Conservation (phyloP, 441 rosid species). For the Sinapis alba region DNA sequence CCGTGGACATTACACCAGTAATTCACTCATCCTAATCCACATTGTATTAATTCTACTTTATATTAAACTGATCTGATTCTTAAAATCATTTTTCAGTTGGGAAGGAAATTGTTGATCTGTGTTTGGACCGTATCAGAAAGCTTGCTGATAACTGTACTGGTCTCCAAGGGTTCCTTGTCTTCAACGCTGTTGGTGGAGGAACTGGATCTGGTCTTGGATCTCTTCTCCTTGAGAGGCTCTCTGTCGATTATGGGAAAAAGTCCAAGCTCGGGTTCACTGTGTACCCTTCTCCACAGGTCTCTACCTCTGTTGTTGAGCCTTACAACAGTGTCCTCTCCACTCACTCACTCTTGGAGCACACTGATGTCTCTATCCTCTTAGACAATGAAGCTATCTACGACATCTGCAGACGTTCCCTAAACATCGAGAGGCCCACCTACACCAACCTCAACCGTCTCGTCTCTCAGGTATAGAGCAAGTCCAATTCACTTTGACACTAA, state of each 20-base stretch:
- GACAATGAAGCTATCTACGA: slow-evolving; percentile 85
- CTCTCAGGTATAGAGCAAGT: slow-evolving; percentile 37
- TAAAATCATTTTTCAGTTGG: slow-evolving; percentile 30
- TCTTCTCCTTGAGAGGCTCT: slow-evolving; percentile 46
- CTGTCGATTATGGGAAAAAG: slow-evolving; percentile 49
- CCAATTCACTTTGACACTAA: background rate
- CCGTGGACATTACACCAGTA: slow-evolving; percentile 41
- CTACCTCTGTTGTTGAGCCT: slow-evolving; percentile 61
- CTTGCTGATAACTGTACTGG: slow-evolving; percentile 51
- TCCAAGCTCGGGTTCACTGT: slow-evolving; percentile 57
- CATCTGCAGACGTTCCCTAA: slow-evolving; percentile 77
- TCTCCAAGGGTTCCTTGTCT: slow-evolving; percentile 48
- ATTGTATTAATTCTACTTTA: background rate
- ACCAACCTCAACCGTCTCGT: slow-evolving; percentile 47
- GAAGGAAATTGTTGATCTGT: slow-evolving; percentile 48
- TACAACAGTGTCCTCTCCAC: slow-evolving; percentile 65
- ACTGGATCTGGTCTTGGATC: slow-evolving; percentile 52
- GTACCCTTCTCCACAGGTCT: slow-evolving; percentile 57
- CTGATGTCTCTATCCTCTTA: slow-evolving; percentile 70
- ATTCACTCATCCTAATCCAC: background rate
- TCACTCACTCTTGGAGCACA: slow-evolving; percentile 58
- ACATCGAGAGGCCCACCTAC: slow-evolving; percentile 45
- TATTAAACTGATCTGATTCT: background rate
- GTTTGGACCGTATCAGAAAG: slow-evolving; percentile 47
- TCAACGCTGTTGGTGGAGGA: slow-evolving; percentile 50